Percentiles rank a stretch among this genome's conserved stretches.
Conservation (phyloP, 2,329 filamentous ascomycete species). For the Rachicladosporium sp. region DNA sequence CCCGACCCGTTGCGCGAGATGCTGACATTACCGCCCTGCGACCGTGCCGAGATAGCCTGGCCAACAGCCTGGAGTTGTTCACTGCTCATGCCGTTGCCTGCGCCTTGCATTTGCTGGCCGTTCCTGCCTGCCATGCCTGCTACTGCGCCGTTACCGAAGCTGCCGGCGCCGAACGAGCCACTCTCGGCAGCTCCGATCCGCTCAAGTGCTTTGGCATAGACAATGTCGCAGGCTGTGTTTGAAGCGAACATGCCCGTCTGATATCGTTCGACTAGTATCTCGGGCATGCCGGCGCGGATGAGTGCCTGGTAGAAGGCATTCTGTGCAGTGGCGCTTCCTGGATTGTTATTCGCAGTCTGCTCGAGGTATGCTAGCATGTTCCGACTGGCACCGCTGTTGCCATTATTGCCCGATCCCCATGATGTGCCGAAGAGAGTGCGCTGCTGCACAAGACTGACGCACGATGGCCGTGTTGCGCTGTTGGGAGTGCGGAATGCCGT, state of each 20-base stretch:
- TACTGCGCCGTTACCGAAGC: slow-evolving; percentile 8
- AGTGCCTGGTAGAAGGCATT: slow-evolving; percentile 90
- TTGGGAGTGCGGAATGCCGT: no score
- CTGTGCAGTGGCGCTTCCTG: slow-evolving; percentile 73
- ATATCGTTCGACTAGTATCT: slow-evolving; percentile 83
- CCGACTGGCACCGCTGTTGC: slow-evolving; percentile 15
- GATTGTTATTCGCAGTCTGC: slow-evolving; percentile 85
- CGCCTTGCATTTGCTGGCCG: slow-evolving; percentile 7
- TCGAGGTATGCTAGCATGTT: slow-evolving; percentile 72
- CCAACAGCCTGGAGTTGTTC: slow-evolving; percentile 66
- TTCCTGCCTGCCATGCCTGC: no score
- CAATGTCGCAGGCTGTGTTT: slow-evolving; percentile 63
- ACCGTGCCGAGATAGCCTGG: slow-evolving; percentile 66
- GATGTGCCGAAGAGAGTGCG: slow-evolving; percentile 31
- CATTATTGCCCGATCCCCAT: slow-evolving; percentile 27
- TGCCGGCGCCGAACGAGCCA: slow-evolving; percentile 9
- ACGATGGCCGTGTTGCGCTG: no score
- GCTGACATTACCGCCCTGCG: slow-evolving; percentile 54
- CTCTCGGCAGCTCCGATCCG: slow-evolving; percentile 40
- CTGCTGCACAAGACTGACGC: slow-evolving; percentile 29
- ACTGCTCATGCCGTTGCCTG: slow-evolving; percentile 35
- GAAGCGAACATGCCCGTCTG: slow-evolving; percentile 74
- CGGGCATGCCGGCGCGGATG: slow-evolving; percentile 81
- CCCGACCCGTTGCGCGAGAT: slow-evolving; percentile 49
- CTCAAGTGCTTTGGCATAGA: slow-evolving; percentile 65